Evolutionary conservation across 805 yeast species (phyloP), one percentile per base, ranked within the genome.

Genomic region (Myxozyma sirexii): DNA sequence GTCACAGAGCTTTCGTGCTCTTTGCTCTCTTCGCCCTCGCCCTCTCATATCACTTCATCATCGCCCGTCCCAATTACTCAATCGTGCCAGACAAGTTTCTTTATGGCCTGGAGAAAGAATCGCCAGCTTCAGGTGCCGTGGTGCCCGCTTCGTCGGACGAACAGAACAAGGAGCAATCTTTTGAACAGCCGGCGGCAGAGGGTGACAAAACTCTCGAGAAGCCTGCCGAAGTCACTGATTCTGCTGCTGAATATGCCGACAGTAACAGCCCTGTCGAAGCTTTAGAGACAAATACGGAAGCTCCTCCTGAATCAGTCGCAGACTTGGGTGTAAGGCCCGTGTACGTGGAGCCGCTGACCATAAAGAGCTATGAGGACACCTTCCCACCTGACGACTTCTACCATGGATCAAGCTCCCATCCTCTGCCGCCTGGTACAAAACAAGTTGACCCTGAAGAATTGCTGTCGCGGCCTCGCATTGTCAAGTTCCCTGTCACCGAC

Each of bases 401-500:
- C 29, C 31, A 7, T n/a, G 56, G 43, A 23, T 8, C 37, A 23
- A 33, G 47, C 26, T 41, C 49, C 19, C 17, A 44, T 33, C 39
- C 60, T 13, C 42, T 62, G n/a, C 65, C 62, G 31, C 43, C 43
- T 3, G 53, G 53, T 7, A 31, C 35, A 4, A 35, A 15, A 3
- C 33, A 38, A 23, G 5, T 37, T 15, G 44, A 41, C n/a, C 29
- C 29, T n/a, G 45, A 33, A 19, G 41, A 24, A 15, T 7, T 54
- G n/a, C 42, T 49, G 39, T 27, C 31, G 31, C 31, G 19, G 19
- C 59, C 58, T 6, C 27, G 38, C n/a, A 51, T 46, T 23, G 33
- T 45, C 26, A 62, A 62, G 47, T 65, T 47, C 41, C 64, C 68
- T 3, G 46, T 54, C 17, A 8, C 60, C n/a, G 31, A 51, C 26